These are phyloP conservation scores for Teratosphaeria pseudoeucalypti DNA, from an alignment of 2,329 filamentous ascomycete species.

Conservation along the genomic window DNA sequence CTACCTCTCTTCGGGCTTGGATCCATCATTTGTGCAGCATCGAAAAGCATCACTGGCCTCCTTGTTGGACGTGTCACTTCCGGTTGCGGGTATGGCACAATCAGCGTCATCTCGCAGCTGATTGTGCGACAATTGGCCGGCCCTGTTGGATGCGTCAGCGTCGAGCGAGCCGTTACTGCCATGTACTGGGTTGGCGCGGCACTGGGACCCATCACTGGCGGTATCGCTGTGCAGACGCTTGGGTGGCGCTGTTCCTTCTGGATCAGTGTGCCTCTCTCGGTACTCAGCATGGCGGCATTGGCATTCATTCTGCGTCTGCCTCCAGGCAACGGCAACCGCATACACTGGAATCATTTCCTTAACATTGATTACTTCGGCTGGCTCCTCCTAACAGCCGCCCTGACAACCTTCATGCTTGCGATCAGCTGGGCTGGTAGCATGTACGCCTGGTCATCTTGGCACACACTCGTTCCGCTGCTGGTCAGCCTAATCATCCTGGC, in stretches of 20 bases:
- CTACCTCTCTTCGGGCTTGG: constrained; percentile 28
- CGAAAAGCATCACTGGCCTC: neutral
- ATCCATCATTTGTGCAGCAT: constrained; percentile 29
- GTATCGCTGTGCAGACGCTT: neutral
- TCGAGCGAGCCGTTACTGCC: neutral
- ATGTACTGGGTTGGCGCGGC: neutral
- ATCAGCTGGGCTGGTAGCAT: constrained; percentile 4
- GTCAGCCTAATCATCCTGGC: constrained; percentile 31
- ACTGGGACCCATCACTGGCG: constrained; percentile 14
- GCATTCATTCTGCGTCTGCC: neutral
- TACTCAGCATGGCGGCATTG: neutral
- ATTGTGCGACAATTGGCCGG: neutral
- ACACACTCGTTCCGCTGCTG: constrained; percentile 1
- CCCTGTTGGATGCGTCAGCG: constrained; percentile 1
- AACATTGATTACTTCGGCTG: constrained; percentile 13
- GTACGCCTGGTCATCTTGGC: constrained; percentile 6
- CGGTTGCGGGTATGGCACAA: neutral
- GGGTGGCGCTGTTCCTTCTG: neutral
- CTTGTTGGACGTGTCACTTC: neutral
- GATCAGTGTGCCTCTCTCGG: constrained; percentile 6
- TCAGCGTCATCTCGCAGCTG: neutral
- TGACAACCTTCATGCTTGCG: neutral
- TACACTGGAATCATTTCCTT: constrained; percentile 31
- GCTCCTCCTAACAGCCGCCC: constrained; percentile 2
- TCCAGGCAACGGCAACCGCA: neutral